Evolutionary conservation across 2,329 filamentous ascomycete species (phyloP), one percentile per base, ranked within the genome.

Genomic region (Aspergillus cejpii): DNA sequence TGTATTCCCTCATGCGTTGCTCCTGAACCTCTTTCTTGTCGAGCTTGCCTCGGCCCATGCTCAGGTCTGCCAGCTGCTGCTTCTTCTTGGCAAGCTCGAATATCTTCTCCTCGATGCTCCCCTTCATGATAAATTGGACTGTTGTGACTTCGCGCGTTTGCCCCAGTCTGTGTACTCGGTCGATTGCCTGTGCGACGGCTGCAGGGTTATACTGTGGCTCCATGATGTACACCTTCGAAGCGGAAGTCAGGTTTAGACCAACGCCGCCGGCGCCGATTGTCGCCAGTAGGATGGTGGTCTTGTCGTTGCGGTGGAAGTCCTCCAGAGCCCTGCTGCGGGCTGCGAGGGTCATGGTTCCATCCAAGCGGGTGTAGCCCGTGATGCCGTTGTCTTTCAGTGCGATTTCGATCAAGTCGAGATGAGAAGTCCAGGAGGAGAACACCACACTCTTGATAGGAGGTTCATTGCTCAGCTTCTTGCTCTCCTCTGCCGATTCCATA

Each of bases 141-240:
- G 89, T 94, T n/a, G 79, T 78, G 0, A 98, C 92, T 10, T 83
- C 79, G n/a, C 92, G 77, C 57, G 80, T 92, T 72, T 98, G 92
- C 0, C 92, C 90, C 1, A 96, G 74, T 14, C 90, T 83, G 64
- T 95, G 90, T 5, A 98, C 87, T 23, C 92, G 87, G 63, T 97
- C 92, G 6, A 97, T 78, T 1, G 92, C 92, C 68, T 98, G 92
- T 4, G 89, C 87, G 66, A 98, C 91, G 0, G 90, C 88, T 0
- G 89, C 90, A 0, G 92, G 92, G 60, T 98, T 98, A 72, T 91
- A 98, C 62, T 96, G 90, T 4, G 92, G 92, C 64, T 98, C 92
- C 91, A 98, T 97, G 58, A 97, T 85, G 64, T 92, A 97, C 11
- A 94, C 91, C 44, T 80, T 85, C 62, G 83, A 92, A 24, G 84